Conservation (phyloP, 1,284 basidiomycete genomes). For the Naganishia liquefaciens region DNA sequence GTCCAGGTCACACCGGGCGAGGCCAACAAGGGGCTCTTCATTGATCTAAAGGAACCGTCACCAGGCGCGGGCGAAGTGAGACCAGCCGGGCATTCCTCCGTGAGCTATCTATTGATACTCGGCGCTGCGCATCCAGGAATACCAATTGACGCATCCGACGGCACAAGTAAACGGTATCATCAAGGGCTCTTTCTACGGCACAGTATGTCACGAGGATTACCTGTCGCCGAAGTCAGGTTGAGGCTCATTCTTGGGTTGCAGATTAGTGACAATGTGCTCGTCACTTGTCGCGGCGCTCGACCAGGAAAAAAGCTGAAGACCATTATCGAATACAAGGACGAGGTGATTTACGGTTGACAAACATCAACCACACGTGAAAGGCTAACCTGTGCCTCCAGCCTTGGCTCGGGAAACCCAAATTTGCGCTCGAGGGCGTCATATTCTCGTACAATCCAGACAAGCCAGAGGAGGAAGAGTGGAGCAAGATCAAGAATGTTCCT, state of each 20-base stretch:
- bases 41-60: conserved; percentile 69
- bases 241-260: not conserved
- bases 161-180: conserved; percentile 90
- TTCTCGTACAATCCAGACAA: conserved; percentile 66
- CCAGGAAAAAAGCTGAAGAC: conserved; percentile 68
- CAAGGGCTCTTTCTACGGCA: conserved; percentile 74
- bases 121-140: conserved; percentile 53
- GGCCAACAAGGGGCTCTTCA: conserved; percentile 84
- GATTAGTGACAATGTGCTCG: conserved; percentile 63
- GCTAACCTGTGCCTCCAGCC: conserved; percentile 58
- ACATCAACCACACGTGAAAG: not conserved
- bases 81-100: not conserved
- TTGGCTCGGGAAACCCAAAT: conserved; percentile 88
- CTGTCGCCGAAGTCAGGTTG: too few relatives aligned
- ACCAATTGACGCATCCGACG: conserved; percentile 84
- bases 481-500: conserved; percentile 87
- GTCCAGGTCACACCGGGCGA: conserved; percentile 79
- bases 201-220: conserved; percentile 60
- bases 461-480: conserved; percentile 66
- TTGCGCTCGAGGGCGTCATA: conserved; percentile 84
- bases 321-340: conserved; percentile 93
- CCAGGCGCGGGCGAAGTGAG: conserved; percentile 70
- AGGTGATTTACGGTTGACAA: conserved; percentile 60
- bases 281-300: conserved; percentile 75
- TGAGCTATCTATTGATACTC: not conserved